phyloP scores from a whole-genome alignment of 257 asterid genomes.

The Phtheirospermum japonicum region DNA sequence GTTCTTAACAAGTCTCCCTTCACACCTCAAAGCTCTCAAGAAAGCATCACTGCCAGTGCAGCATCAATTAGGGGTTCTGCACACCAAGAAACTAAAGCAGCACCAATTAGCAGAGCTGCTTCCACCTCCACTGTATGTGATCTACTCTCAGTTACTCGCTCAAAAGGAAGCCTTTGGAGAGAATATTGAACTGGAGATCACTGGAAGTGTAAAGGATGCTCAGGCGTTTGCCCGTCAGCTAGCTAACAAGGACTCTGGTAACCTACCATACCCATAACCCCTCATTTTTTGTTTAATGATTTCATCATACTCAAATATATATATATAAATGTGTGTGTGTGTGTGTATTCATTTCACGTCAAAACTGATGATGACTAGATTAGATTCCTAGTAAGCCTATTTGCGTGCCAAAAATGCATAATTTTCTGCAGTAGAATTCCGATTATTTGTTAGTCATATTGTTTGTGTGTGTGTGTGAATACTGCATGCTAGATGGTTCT shows the following conservation, averaged over 20 bases:
- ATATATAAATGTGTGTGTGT: too few species aligned
- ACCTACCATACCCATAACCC: background rate
- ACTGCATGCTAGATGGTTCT: constrained; percentile 11
- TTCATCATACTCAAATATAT: background rate
- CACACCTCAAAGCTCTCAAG: constrained; percentile 93
- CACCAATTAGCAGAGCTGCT: constrained; percentile 89
- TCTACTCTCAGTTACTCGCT: constrained; percentile 84
- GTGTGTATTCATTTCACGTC: background rate
- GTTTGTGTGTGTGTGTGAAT: background rate
- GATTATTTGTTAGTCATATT: too few species aligned
- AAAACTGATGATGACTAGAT: background rate
- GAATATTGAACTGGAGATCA: constrained; percentile 75
- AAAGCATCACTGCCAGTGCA: constrained; percentile 96
- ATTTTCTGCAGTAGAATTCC: too few species aligned
- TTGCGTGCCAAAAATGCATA: background rate
- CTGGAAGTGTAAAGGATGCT: constrained; percentile 93
- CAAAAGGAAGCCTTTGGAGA: constrained; percentile 97
- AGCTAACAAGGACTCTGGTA: constrained; percentile 83
- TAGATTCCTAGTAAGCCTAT: background rate
- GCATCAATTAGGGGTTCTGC: constrained; percentile 76
- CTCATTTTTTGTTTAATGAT: too few species aligned
- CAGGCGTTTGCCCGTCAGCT: constrained; percentile 79
- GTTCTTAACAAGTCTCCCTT: constrained; percentile 90
- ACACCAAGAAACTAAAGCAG: constrained; percentile 86
- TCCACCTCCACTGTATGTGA: constrained; percentile 88